Evolutionary conservation across 768 basidiomycete genomes (phyloP), one percentile per base, ranked within the genome.

Genomic region (Roridomyces roridus): DNA sequence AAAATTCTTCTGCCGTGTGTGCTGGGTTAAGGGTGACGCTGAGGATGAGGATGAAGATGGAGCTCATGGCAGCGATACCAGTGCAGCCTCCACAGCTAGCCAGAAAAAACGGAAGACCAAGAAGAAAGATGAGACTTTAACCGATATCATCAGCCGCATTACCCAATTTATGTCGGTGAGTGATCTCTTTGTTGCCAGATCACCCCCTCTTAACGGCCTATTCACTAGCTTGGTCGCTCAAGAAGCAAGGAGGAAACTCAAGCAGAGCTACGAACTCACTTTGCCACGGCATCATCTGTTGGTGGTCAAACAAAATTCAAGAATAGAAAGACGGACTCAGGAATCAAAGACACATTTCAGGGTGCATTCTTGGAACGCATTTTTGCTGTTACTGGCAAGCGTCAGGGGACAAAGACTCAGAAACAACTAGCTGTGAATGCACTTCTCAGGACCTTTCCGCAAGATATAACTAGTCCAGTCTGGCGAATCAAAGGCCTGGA

Each of bases 1-100:
- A 0, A 76, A 73, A 25, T 68, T 64, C 24, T 79, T 80, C 59
- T 83, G 81, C 50, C 69, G 74, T 2, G 61, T 57, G 0, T 83
- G 81, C 54, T 59, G 63, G 56, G 78, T 76, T 42, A 71, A 71
- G 6, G 51, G 50, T 23, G 55, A 63, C 25, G 43, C 61, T 26
- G 34, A 52, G 29, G 47, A 57, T 17, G 55, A 60, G 20, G 54
- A 52, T 9, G 42, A 54, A 28, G 47, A 49, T 20, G 44, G 47
- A 39, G 37, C 12, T 26, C 56, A 46, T 47, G 59, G 40, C 25
- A 44, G 28, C 44, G 37, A 51, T 45, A 24, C 26, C 23, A 18
- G 36, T 31, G 29, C 14, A 36, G 29, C 41, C 23, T 43, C 43
- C n/a, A 35, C 4, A 5, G 40, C 18, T 12, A 46, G 46, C 8